phyloP scores from a whole-genome alignment of 345 rosid genomes.

The Firmiana major region DNA sequence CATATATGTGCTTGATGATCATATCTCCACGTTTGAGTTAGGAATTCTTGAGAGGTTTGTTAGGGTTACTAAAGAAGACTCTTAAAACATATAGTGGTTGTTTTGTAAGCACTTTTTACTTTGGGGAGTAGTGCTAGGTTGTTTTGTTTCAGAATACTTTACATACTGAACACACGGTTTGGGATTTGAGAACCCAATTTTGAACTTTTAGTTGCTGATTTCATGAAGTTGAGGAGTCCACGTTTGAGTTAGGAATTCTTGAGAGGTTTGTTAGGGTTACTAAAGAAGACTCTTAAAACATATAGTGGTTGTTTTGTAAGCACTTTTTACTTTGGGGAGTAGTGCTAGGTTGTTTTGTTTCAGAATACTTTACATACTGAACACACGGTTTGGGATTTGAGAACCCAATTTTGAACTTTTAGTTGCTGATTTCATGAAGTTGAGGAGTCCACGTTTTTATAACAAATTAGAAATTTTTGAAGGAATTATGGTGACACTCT shows the following conservation, averaged over 20 bases:
- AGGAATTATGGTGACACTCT: neutral
- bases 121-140: neutral
- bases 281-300: no score
- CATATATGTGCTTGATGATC: neutral
- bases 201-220: neutral
- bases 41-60: neutral
- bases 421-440: neutral
- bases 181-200: neutral
- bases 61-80: neutral
- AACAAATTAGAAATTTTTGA: neutral
- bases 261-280: neutral
- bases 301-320: neutral
- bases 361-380: no score
- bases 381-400: neutral
- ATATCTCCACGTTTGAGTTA: neutral
- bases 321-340: no score
- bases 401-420: neutral
- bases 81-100: neutral
- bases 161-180: neutral
- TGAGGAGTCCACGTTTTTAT: neutral
- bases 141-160: neutral
- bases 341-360: neutral
- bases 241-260: neutral
- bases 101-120: neutral
- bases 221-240: neutral